Base-by-base conservation (phyloP, 2,329 filamentous ascomycete species). In the Hymenoscyphus repandus region DNA sequence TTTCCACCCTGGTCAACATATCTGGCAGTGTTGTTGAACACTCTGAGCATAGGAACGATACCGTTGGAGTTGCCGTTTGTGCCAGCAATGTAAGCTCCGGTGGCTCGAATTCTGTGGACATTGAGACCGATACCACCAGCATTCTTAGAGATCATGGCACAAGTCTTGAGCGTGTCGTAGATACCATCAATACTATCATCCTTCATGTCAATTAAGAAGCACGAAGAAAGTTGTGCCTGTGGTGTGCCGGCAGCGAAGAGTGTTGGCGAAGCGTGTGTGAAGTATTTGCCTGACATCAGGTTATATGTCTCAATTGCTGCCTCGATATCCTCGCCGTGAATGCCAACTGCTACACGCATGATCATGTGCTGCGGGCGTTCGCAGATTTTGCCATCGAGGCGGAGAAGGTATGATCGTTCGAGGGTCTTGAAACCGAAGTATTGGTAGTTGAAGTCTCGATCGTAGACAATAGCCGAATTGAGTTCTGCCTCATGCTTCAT, bases 371-470 rank as follows among this genome's bases (percentile, higher is more conserved):
- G 93, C 40, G 93, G 93, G 65, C 93, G 85, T 77, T 99, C 93
- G 47, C 91, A 92, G 67, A 97, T 90, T 75, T 96, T 95, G 69
- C 90, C 91, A 64, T 96, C 82, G 60, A 97, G 87, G 68, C 95
- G 91, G 61, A 99, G 85, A 47, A 99, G 85, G 68, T 99, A 99
- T 66, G 93, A 99, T 54, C 93, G 86, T 78, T 99, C 93, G 36
- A 99, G 78, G 6, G 93, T 99, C 82, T 99, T 99, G 84, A 99
- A 99, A 58, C 93, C 93, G 66, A 99, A 99, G 76, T 95, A 99
- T 76, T 99, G 93, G 78, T 99, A 99, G 81, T 97, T 96, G 81
- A 99, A 99, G 70, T 99, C 93, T 62, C 93, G 88, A 75, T 99
- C 93, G 66, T 97, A 99, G 64, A 99, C 92, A 69, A 99, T 97